Base-by-base conservation (phyloP, 73 alveolate genomes). In the Paramecium sonneborni region DNA sequence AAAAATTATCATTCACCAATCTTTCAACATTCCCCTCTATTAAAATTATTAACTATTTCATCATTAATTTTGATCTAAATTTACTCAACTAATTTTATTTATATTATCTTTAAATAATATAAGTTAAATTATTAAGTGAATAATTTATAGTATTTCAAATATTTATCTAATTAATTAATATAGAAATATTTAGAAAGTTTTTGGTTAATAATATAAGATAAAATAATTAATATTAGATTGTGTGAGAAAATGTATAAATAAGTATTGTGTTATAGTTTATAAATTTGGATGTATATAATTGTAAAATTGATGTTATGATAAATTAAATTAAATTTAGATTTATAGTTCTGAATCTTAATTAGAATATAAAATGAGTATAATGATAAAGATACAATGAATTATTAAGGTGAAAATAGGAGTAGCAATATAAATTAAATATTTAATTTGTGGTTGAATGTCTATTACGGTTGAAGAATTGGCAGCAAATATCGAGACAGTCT, bases 381-480 rank as follows among this genome's bases (percentile, higher is more conserved):
- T 52, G 68, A 52, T 18, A 4, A 52, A 52, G 68, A 52, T 52
- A 52, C 32, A n/a, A 52, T 52, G 68, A 52, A 52, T 52, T 18
- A 52, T 52, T 52, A 15, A 52, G 68, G 14, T 30, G 18, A 52
- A 44, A 52, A 52, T 52, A 52, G 68, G 68, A 52, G 68, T n/a
- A 52, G 68, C 68, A 52, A 52, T 52, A 52, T 52, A 52, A 52
- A 52, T 18, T 52, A 52, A 52, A 52, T 52, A 62, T 62, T 72
- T 72, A 72, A 72, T 72, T 72, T 72, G 86, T 72, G 86, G 86
- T 72, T 79, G 90, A 46, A 79, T 79, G 90, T 38, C 90, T 34
- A 79, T 79, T 12, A 79, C 90, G 12, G 55, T 79, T 6, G 69
- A 79, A 46, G 90, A 79, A 3, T 46, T 79, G 41, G 90, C 90